These are phyloP conservation scores for Diaporthe amygdali DNA, from an alignment of 2,329 filamentous ascomycete genomes.

Conservation along the genomic window DNA sequence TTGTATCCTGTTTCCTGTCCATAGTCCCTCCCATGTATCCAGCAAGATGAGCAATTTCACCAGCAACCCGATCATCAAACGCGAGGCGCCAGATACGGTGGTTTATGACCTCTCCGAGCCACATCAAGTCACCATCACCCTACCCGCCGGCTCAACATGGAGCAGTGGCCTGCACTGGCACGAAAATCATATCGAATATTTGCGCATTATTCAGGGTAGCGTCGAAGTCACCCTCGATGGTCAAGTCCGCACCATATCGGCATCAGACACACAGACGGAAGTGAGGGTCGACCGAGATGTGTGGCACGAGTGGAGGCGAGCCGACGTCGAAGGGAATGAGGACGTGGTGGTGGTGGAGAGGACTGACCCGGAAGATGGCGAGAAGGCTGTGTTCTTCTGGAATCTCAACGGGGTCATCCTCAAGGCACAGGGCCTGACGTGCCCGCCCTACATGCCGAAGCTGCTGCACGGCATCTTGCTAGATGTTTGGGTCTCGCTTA, in stretches of 20 bases:
- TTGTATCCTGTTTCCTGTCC: background rate
- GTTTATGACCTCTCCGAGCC: slow-evolving; percentile 40
- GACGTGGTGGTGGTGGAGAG: slow-evolving; percentile 50
- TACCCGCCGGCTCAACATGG: slow-evolving; percentile 50
- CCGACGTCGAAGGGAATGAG: slow-evolving; percentile 34
- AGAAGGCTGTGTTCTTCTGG: slow-evolving; percentile 55
- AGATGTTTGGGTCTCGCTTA: slow-evolving; percentile 35
- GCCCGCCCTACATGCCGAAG: slow-evolving; percentile 24
- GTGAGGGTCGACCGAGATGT: slow-evolving; percentile 41
- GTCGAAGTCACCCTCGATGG: slow-evolving; percentile 34
- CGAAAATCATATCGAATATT: slow-evolving; percentile 49
- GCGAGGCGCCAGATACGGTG: slow-evolving; percentile 21
- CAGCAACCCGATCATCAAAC: slow-evolving; percentile 17
- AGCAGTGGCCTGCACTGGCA: slow-evolving; percentile 57
- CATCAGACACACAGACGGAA: slow-evolving; percentile 31
- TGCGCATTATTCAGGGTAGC: slow-evolving; percentile 46
- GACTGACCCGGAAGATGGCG: slow-evolving; percentile 49
- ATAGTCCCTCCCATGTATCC: no score
- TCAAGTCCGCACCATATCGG: slow-evolving; percentile 27
- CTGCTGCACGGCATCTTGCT: slow-evolving; percentile 28
- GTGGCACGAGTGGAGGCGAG: slow-evolving; percentile 54
- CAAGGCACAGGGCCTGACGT: slow-evolving; percentile 22
- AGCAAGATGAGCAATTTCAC: slow-evolving; percentile 2
- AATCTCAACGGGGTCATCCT: slow-evolving; percentile 51
- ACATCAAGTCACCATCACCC: slow-evolving; percentile 45